Evolutionary conservation across 257 asterid genomes (phyloP), one percentile per base, ranked within the genome.

Genomic region (Agastache rugosa): DNA sequence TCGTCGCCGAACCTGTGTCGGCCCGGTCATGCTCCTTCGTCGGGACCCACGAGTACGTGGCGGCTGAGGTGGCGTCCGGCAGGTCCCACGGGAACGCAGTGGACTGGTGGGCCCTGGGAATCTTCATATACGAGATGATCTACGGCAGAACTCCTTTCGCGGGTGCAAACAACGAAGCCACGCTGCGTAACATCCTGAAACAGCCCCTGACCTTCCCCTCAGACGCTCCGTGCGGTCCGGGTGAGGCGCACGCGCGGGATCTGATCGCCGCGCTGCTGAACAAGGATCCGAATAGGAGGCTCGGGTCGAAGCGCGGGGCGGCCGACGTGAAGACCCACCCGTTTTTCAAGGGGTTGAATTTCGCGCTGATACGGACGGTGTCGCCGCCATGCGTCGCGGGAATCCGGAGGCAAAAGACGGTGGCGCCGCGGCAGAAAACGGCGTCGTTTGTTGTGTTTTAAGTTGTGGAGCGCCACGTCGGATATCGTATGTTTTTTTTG

Each of bases 1-100:
- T 92, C 79, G 96, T 92, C 64, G 98, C 98, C 7, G 98, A 92
- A 69, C 98, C 98, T 69, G 92, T 92, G 0, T 29, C 87, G 42
- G 98, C 98, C 62, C 79, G 96, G 75, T 92, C 97, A 1, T 84
- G 90, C 37, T 92, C 98, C 3, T 92, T 92, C 22, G 98, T 92
- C 0, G 97, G 97, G 82, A 92, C 97, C 44, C 97, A 92, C 83
- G 97, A 92, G 82, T 92, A 92, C 87, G 97, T 92, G 85, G 86
- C 98, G 16, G 96, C 96, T n/a, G 98, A 92, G 86, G 97, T 92
- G 81, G 98, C 97, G 0, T 73, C 91, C 0, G 97, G 94, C 5
- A 73, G 83, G 86, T 75, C 97, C 85, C 98, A 92, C 77, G 97
- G 98, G 0, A 92, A 85, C 73, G 97, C 94, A 14, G 98, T 92